Evolutionary conservation across 495 filamentous ascomycete genomes (phyloP).

Genomic region (Coniosporium apollinis): DNA sequence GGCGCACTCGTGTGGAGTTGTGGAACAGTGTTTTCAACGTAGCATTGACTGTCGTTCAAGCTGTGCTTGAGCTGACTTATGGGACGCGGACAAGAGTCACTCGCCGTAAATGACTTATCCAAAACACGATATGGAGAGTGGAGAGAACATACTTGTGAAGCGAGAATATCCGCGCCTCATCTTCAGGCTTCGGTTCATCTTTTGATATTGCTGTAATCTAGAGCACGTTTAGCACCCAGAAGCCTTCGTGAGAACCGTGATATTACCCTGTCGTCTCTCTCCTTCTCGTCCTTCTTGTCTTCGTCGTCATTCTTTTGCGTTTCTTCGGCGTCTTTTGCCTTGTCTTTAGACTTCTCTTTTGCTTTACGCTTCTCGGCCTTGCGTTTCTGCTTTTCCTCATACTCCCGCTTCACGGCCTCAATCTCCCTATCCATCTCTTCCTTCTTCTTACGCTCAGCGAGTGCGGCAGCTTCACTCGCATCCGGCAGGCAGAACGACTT

Average conservation of each 20-base stretch:
- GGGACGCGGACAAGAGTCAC: no score
- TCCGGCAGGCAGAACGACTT: slow-evolving; percentile 64
- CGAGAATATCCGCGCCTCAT: slow-evolving; percentile 57
- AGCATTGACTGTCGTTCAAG: no score
- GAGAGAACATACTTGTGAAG: slow-evolving; percentile 52
- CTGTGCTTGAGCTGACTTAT: no score
- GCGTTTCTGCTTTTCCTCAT: slow-evolving; percentile 61
- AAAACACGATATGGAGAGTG: not conserved
- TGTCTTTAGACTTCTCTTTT: slow-evolving; percentile 22
- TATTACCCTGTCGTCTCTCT: slow-evolving; percentile 29
- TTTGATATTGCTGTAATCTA: slow-evolving; percentile 20
- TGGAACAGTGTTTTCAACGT: no score
- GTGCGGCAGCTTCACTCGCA: slow-evolving; percentile 53
- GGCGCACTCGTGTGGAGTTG: no score
- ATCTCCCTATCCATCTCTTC: slow-evolving; percentile 27
- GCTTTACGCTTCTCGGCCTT: slow-evolving; percentile 43
- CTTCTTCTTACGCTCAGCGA: slow-evolving; percentile 38
- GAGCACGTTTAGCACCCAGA: not conserved
- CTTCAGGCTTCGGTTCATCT: slow-evolving; percentile 14
- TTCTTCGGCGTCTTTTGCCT: slow-evolving; percentile 14
- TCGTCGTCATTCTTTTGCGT: slow-evolving; percentile 22
- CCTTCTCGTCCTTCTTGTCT: slow-evolving; percentile 28
- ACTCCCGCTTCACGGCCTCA: slow-evolving; percentile 63
- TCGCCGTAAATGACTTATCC: no score
- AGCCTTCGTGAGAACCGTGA: not conserved